A percentile compares a stretch with the other conserved stretches of the same genome.
Evolutionary conservation across 2,329 filamentous ascomycete species (phyloP).

Genomic region (Lasiodiplodia gonubiensis): DNA sequence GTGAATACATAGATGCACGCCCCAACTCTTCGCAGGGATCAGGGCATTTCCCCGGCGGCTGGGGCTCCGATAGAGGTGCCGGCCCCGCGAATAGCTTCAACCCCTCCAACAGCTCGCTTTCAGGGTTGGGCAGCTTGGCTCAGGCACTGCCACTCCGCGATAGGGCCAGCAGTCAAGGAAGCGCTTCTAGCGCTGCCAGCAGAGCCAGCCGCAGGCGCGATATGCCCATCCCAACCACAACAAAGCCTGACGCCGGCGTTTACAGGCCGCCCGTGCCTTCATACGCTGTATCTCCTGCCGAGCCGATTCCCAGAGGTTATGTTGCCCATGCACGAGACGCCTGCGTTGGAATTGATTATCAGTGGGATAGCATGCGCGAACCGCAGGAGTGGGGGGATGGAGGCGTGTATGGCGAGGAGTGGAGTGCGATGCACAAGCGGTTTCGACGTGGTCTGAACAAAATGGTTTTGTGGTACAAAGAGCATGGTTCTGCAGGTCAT

Average conservation of each 20-base stretch:
- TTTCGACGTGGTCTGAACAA: conserved; percentile 80
- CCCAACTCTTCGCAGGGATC: conserved; percentile 47
- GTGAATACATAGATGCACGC: conserved; percentile 64
- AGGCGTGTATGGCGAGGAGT: conserved; percentile 89
- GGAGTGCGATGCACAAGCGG: conserved; percentile 91
- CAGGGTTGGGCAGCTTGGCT: conserved; percentile 44
- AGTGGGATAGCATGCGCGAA: conserved; percentile 89
- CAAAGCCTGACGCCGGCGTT: conserved; percentile 34
- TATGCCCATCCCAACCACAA: conserved; percentile 35
- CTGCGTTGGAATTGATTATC: conserved; percentile 86
- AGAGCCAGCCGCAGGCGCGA: conserved; percentile 37
- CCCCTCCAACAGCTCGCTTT: conserved; percentile 33
- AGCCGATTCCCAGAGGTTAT: conserved; percentile 85
- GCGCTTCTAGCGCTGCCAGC: conserved; percentile 35
- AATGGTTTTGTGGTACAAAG: conserved; percentile 81
- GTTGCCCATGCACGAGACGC: conserved; percentile 88
- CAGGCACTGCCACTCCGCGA: conserved; percentile 49
- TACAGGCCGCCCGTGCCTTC: conserved; percentile 80
- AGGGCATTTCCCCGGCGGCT: conserved; percentile 62
- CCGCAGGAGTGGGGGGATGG: conserved; percentile 85
- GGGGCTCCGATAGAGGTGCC: conserved; percentile 47
- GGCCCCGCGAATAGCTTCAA: conserved; percentile 32
- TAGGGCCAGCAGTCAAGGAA: conserved; percentile 53
- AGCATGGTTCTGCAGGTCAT: conserved; percentile 52
- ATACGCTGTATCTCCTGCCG: conserved; percentile 80